Conservation (phyloP, 495 filamentous ascomycete genomes). For the Lophium mytilinum region DNA sequence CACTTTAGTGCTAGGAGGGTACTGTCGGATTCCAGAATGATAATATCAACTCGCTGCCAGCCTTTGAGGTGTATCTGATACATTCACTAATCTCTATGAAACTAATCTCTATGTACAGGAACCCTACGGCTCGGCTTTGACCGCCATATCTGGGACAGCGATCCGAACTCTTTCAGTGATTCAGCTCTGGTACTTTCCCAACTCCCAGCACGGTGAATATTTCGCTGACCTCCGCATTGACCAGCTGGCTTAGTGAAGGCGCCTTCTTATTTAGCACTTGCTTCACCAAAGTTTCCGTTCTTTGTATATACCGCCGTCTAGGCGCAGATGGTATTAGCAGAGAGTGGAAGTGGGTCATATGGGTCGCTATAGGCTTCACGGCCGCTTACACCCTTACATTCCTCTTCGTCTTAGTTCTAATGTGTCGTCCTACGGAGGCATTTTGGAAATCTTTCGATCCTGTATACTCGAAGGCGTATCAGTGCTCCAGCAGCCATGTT, state of each 20-base stretch:
- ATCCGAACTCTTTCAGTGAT: slow-evolving; percentile 1
- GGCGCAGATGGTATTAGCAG: slow-evolving; percentile 13
- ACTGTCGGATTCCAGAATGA: too few relatives aligned
- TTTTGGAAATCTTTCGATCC: slow-evolving; percentile 28
- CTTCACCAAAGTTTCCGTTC: slow-evolving; percentile 27
- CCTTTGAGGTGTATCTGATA: background rate
- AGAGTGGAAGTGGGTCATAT: slow-evolving; percentile 14
- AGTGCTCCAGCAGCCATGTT: slow-evolving; percentile 21
- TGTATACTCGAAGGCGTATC: background rate
- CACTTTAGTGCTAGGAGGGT: too few relatives aligned
- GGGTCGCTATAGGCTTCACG: slow-evolving; percentile 21
- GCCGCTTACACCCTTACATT: slow-evolving; percentile 10
- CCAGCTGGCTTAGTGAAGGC: slow-evolving; percentile 26
- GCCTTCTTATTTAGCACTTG: slow-evolving; percentile 23
- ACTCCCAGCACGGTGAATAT: background rate
- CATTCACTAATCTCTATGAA: background rate
- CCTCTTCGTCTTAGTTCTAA: slow-evolving; percentile 8
- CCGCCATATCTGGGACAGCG: slow-evolving; percentile 29
- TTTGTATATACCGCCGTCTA: slow-evolving; percentile 28
- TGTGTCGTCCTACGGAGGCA: slow-evolving; percentile 21
- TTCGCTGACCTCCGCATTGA: background rate
- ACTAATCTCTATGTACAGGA: slow-evolving; percentile 3
- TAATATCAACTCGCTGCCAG: too few relatives aligned
- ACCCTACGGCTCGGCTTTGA: slow-evolving; percentile 22
- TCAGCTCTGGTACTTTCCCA: slow-evolving; percentile 12